These are phyloP conservation scores for Diaporthe destruens DNA, from an alignment of 2,329 filamentous ascomycete genomes.

Conservation along the genomic window DNA sequence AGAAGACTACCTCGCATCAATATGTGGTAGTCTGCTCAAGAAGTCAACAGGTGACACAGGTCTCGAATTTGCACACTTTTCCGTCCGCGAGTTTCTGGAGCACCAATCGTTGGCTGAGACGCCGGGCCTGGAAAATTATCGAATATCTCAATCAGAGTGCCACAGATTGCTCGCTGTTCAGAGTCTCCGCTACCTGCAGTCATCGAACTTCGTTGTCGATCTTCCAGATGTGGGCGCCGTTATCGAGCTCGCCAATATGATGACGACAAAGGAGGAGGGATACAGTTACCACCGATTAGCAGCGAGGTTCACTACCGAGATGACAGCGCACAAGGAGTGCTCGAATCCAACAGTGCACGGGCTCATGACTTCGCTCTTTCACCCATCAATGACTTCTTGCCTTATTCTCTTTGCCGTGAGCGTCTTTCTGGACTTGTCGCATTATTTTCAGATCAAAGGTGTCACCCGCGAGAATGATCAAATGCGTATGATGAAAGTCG, in stretches of 20 bases:
- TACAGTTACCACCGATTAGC: not conserved
- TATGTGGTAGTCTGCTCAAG: not conserved
- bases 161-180: not conserved
- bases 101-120: not conserved
- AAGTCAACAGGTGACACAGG: not conserved
- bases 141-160: not conserved
- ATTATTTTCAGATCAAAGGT: too few relatives aligned
- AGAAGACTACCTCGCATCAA: not conserved
- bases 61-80: constrained; percentile 10
- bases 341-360: not conserved
- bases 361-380: not conserved
- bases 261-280: not conserved
- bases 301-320: not conserved
- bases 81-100: constrained; percentile 2
- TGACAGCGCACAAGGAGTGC: not conserved
- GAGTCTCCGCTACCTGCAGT: not conserved
- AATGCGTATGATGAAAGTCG: accelerated
- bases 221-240: too few relatives aligned
- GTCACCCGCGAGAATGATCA: not conserved
- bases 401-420: not conserved
- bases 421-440: accelerated
- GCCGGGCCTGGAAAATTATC: not conserved
- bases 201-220: not conserved
- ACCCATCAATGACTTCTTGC: not conserved
- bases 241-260: not conserved